These are phyloP conservation scores for Eucalyptus grandis DNA, from an alignment of 345 rosid genomes.

Conservation along the genomic window DNA sequence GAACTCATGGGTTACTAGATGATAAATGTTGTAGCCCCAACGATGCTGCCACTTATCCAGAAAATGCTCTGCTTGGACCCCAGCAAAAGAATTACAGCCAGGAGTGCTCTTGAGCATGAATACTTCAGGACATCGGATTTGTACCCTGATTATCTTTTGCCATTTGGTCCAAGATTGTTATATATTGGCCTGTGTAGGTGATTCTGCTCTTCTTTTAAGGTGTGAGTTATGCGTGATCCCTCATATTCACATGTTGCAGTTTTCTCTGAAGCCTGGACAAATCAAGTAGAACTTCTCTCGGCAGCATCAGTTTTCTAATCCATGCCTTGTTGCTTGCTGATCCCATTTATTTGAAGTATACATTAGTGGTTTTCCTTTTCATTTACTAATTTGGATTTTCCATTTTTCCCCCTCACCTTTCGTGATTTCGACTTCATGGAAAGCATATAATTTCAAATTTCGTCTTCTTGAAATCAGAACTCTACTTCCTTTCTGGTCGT, in stretches of 20 bases:
- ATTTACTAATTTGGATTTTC: not conserved
- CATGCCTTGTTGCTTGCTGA: not conserved
- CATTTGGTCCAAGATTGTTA: not conserved
- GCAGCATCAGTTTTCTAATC: not conserved
- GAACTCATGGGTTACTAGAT: not conserved
- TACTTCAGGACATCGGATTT: conserved; percentile 79
- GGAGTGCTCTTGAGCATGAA: conserved; percentile 83
- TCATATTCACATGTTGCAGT: not conserved
- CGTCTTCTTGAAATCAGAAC: not conserved
- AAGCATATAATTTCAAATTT: not conserved
- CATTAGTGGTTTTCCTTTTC: not conserved
- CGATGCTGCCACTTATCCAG: conserved; percentile 11
- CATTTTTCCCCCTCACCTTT: not conserved
- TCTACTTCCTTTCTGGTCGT: not conserved
- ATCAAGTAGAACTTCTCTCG: not conserved
- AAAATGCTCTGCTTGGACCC: conserved; percentile 97
- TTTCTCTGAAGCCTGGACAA: not conserved
- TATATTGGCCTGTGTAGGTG: not conserved
- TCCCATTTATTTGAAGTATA: not conserved
- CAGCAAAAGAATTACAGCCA: conserved; percentile 75
- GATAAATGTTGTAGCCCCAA: not conserved
- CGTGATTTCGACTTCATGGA: not conserved
- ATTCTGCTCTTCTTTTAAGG: conserved; percentile 1
- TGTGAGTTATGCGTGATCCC: not conserved
- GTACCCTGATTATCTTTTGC: conserved; percentile 22